phyloP scores from a whole-genome alignment of 2,329 filamentous ascomycete species.

The Talaromyces marneffei region DNA sequence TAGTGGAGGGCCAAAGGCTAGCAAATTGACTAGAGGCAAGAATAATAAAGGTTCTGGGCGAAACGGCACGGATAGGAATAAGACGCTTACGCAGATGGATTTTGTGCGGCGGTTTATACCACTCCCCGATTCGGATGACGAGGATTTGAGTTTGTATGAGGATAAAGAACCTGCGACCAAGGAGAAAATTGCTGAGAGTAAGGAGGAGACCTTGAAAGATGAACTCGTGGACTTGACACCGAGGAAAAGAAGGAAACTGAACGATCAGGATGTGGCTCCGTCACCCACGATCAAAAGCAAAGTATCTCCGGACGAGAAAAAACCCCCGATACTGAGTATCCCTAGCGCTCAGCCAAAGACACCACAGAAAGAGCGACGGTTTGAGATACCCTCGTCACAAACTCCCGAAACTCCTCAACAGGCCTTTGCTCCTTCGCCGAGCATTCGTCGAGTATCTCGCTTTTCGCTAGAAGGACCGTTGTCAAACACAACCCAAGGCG shows the following conservation, averaged over 20 bases:
- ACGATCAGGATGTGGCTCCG: neutral
- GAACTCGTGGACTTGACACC: slow-evolving; percentile 7
- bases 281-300: neutral
- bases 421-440: slow-evolving; percentile 32
- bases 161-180: neutral
- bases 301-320: neutral
- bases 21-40: slow-evolving; percentile 20
- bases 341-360: slow-evolving; percentile 22
- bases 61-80: slow-evolving; percentile 24
- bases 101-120: slow-evolving; percentile 34
- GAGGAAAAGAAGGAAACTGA: slow-evolving; percentile 22
- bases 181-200: neutral
- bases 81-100: slow-evolving; percentile 41
- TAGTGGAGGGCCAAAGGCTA: slow-evolving; percentile 16
- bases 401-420: slow-evolving; percentile 39
- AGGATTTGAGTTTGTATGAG: slow-evolving; percentile 11
- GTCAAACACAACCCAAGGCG: neutral
- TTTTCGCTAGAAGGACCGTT: slow-evolving; percentile 22
- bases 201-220: neutral
- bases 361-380: slow-evolving; percentile 27
- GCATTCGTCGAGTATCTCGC: slow-evolving; percentile 25
- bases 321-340: neutral
- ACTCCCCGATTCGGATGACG: slow-evolving; percentile 29
- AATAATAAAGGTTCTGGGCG: slow-evolving; percentile 15
- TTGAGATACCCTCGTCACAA: slow-evolving; percentile 39